Base-by-base conservation (phyloP, 2,329 filamentous ascomycete species). In the Sarocladiaceae sp. region DNA sequence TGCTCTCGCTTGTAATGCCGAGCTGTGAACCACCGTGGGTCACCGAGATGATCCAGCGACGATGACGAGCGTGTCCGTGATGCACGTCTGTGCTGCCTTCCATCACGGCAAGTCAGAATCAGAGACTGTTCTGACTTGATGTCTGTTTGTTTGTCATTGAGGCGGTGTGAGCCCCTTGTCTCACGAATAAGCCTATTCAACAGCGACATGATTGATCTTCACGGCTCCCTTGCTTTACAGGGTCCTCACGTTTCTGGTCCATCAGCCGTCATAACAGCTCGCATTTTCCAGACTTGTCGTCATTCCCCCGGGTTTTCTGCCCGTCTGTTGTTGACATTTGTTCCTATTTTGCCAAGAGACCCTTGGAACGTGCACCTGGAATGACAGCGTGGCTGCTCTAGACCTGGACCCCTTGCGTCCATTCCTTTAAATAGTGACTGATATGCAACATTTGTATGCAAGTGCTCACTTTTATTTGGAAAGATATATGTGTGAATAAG, bases 301-400 rank as follows among this genome's bases (percentile, higher is more conserved):
- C 37, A 22, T 20, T 40, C 18, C 20, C 37, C 37, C 37, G 17
- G 23, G 17, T 20, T 40, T 40, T 40, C 15, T n/a, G n/a, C n/a
- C n/a, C n/a, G n/a, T n/a, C n/a, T 44, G 40, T 44, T 44, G 23
- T 44, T 44, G 40, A 44, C 40, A 26, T n/a, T 7, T 8, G 15
- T 36, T n/a, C 8, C 33, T 36, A n/a, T n/a, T n/a, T 36, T 17
- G 33, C 33, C n/a, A n/a, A 25, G 12, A n/a, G 23, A 15, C 40
- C 40, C 40, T 44, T 44, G 40, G 40, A 44, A 44, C 40, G 40
- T 26, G 40, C 23, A 26, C 40, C 23, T 44, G 40, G 40, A 44
- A 44, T 44, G 40, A 26, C 40, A 44, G 10, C n/a, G 20, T 25
- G 20, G 40, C 22, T 26, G 40, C 7, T 10, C 23, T 7, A 12